Evolutionary conservation across 139 green algal genomes (phyloP).

Genomic region (Chlamydomonas eustigma): DNA sequence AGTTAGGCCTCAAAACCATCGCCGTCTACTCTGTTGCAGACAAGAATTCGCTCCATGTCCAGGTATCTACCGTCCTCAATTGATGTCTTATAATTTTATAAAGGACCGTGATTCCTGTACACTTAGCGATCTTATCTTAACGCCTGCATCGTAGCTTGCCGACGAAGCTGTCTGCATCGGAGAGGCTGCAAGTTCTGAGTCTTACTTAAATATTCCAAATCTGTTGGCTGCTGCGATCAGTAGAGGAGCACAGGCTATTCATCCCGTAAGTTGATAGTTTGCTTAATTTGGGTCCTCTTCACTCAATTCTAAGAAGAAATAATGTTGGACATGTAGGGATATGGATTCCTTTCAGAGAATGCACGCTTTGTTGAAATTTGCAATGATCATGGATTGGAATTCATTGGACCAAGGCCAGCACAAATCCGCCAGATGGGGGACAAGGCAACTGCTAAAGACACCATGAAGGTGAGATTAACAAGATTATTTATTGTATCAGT

Average conservation of each 20-base stretch:
- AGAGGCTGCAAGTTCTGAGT: slow-evolving; percentile 73
- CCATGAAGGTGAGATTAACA: slow-evolving; percentile 72
- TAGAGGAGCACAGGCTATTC: slow-evolving; percentile 82
- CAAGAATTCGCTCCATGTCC: slow-evolving; percentile 65
- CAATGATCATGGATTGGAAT: slow-evolving; percentile 89
- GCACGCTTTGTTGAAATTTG: slow-evolving; percentile 96
- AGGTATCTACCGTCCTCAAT: background rate
- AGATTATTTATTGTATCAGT: too few relatives aligned
- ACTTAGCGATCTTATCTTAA: too few relatives aligned
- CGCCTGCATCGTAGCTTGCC: slow-evolving; percentile 61
- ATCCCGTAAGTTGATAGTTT: slow-evolving; percentile 66
- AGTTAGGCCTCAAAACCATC: slow-evolving; percentile 85
- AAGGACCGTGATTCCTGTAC: background rate
- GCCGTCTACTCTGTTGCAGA: slow-evolving; percentile 89
- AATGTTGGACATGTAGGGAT: slow-evolving; percentile 83
- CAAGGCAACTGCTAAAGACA: slow-evolving; percentile 91
- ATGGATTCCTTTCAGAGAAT: slow-evolving; percentile 96
- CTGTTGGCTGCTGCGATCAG: slow-evolving; percentile 86
- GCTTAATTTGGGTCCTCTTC: slow-evolving; percentile 1
- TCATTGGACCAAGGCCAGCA: slow-evolving; percentile 90
- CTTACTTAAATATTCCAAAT: slow-evolving; percentile 93
- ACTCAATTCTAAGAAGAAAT: too few relatives aligned
- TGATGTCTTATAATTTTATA: background rate
- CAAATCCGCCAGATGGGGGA: slow-evolving; percentile 94
- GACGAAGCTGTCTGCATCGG: slow-evolving; percentile 94